Percentiles rank a stretch among this genome's conserved stretches.
Evolutionary conservation across 148 eudicot species (phyloP).

Genomic region (Camellia sinensis): DNA sequence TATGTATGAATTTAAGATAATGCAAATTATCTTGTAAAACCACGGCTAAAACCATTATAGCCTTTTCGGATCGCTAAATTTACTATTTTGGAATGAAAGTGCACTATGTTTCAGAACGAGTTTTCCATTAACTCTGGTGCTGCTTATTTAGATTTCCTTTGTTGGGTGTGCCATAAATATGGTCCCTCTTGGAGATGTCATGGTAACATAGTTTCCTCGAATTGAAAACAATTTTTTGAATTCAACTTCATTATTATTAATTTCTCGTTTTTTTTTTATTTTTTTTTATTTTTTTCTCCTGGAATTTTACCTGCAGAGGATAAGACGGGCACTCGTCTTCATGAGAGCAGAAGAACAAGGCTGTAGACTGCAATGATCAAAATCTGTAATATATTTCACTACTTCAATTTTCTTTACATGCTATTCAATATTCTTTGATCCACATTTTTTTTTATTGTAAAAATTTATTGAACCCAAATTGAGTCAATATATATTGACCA

Average conservation of each 20-base stretch:
- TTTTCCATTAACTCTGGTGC: too few species aligned
- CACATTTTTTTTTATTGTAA: conserved; percentile 15
- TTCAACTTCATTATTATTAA: not conserved
- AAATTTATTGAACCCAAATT: not conserved
- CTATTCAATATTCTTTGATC: conserved; percentile 34
- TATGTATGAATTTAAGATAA: too few species aligned
- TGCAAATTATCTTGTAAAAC: too few species aligned
- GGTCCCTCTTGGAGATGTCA: not conserved
- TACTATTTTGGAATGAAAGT: too few species aligned
- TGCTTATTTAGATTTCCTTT: not conserved
- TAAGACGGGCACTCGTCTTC: conserved; percentile 46
- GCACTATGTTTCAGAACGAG: too few species aligned
- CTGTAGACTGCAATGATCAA: conserved; percentile 44
- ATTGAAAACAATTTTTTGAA: not conserved
- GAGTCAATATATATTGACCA: not conserved
- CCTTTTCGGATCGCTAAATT: too few species aligned
- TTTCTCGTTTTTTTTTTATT: not conserved
- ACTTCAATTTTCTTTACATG: conserved; percentile 7
- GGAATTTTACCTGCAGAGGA: conserved; percentile 46
- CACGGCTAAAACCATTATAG: too few species aligned
- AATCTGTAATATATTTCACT: not conserved
- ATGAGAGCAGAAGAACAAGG: conserved; percentile 64
- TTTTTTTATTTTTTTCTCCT: not conserved
- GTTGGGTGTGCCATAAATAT: not conserved
- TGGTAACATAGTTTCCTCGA: not conserved